Evolutionary conservation across 2,329 filamentous ascomycete species (phyloP).

Genomic region (Davidsoniella neocaledoniae): DNA sequence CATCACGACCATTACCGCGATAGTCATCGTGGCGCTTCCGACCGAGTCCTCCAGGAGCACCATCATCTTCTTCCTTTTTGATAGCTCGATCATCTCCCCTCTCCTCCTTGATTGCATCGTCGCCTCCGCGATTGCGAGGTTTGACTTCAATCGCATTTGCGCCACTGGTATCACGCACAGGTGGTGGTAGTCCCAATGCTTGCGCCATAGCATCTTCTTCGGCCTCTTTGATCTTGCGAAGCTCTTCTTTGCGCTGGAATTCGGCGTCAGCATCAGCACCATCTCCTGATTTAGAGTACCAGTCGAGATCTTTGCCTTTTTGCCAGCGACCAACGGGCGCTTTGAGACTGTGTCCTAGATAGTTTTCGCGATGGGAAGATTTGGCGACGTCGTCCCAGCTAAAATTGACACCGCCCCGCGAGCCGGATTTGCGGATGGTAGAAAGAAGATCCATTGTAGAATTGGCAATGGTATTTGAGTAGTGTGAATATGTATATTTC

Average conservation of each 20-base stretch:
- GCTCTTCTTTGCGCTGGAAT: slow-evolving; percentile 56
- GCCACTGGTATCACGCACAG: slow-evolving; percentile 39
- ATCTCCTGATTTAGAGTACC: slow-evolving; percentile 45
- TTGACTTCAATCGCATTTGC: slow-evolving; percentile 52
- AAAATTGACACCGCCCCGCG: slow-evolving; percentile 87
- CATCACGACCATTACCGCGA: not conserved
- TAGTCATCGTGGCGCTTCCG: not conserved
- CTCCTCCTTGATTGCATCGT: not conserved
- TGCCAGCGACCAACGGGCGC: slow-evolving; percentile 89
- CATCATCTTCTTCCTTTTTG: not conserved
- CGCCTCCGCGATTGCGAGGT: not conserved
- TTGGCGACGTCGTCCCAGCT: slow-evolving; percentile 88
- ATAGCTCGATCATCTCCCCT: not conserved
- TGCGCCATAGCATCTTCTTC: slow-evolving; percentile 81
- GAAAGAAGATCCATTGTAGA: slow-evolving; percentile 74
- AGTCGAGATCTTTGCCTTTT: slow-evolving; percentile 50
- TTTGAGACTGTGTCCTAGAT: slow-evolving; percentile 79
- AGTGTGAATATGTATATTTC: too few species aligned
- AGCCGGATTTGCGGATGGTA: slow-evolving; percentile 77
- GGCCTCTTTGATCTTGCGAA: slow-evolving; percentile 69
- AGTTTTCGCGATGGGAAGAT: slow-evolving; percentile 75
- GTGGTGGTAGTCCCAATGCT: slow-evolving; percentile 64
- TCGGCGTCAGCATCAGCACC: slow-evolving; percentile 31
- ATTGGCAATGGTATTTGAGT: too few species aligned
- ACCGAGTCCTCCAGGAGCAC: not conserved